phyloP scores from a whole-genome alignment of 768 basidiomycete species.

The Pleurotus citrinopileatus region DNA sequence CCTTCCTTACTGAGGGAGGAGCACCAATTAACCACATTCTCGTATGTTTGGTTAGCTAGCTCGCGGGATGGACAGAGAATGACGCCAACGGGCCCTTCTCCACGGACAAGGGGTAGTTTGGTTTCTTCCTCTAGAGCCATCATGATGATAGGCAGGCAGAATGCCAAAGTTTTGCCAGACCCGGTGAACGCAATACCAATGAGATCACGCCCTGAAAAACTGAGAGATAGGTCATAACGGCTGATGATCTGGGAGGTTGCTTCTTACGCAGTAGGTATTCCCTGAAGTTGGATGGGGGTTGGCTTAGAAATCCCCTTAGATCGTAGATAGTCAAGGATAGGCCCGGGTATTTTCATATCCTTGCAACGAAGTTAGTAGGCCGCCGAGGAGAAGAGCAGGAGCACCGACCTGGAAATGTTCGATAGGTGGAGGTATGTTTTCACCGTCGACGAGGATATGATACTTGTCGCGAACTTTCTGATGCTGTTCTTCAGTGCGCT shows the following conservation, averaged over 20 bases:
- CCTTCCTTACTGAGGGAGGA: slow-evolving; percentile 74
- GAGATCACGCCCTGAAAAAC: slow-evolving; percentile 94
- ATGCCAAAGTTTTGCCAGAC: slow-evolving; percentile 97
- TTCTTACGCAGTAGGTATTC: slow-evolving; percentile 89
- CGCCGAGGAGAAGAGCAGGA: background rate
- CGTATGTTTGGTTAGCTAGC: slow-evolving; percentile 94
- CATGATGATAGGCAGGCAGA: slow-evolving; percentile 98
- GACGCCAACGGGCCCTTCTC: slow-evolving; percentile 97
- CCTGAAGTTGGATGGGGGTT: slow-evolving; percentile 96
- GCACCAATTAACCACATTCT: slow-evolving; percentile 89
- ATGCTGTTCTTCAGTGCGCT: slow-evolving; percentile 66
- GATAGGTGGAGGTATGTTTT: slow-evolving; percentile 91
- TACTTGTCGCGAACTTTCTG: slow-evolving; percentile 80
- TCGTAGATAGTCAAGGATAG: slow-evolving; percentile 79
- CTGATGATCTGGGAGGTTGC: slow-evolving; percentile 11
- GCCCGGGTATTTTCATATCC: slow-evolving; percentile 98
- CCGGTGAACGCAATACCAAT: slow-evolving; percentile 99
- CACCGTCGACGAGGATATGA: slow-evolving; percentile 94
- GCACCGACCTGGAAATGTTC: slow-evolving; percentile 71
- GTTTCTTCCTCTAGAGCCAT: slow-evolving; percentile 90
- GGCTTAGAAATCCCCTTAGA: slow-evolving; percentile 82
- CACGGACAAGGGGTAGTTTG: slow-evolving; percentile 84
- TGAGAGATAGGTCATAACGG: slow-evolving; percentile 28
- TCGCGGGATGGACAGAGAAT: slow-evolving; percentile 97
- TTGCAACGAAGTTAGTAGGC: slow-evolving; percentile 26